Evolutionary conservation across 2,329 filamentous ascomycete genomes (phyloP), one percentile per base, ranked within the genome.

Genomic region (Tothia fuscella): DNA sequence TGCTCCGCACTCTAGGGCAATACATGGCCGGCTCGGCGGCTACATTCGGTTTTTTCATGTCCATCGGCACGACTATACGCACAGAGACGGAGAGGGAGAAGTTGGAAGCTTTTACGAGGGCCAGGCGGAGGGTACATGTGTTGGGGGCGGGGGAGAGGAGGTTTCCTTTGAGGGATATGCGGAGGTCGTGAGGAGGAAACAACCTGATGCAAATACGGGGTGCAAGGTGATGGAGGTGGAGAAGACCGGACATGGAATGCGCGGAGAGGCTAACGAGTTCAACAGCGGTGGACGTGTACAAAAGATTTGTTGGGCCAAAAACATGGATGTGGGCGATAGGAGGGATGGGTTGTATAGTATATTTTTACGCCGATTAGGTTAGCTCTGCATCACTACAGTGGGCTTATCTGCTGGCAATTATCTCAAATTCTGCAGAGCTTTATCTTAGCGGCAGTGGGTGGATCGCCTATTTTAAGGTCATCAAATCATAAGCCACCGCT

Each of bases 31-130:
- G 85, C 33, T 96, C 89, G 20, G 88, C 88, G 30, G 86, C 87
- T 35, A 96, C 89, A 7, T 98, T 98, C 61, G 91, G 89, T 42
- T 95, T 96, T 68, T 98, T 98, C 73, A 98, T 98, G 91, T 89
- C 85, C 44, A 94, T 98, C 53, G 91, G 91, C 52, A 94, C 86
- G 53, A 88, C 93, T 33, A 95, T 98, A 56, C 82, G 91, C 57
- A 88, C 86, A 46, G 91, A 98, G 53, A 78, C 84, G 49, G 84
- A 85, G 32, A 78, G 82, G 28, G 79, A 83, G 53, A 70, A 80
- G 45, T 72, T 78, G 51, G 76, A 87, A 58, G 76, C 83, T 44
- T 94, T 89, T 66, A 74, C 77, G 51, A 76, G 76, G 59, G 78
- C 83, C 38, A 78, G 80, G 51, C 71, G 81, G 53, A 74, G 76